Percentiles rank a stretch among this genome's conserved stretches.
These are phyloP conservation scores for Coniochaeta ligniaria DNA, from an alignment of 2,329 filamentous ascomycete genomes.

Conservation along the genomic window DNA sequence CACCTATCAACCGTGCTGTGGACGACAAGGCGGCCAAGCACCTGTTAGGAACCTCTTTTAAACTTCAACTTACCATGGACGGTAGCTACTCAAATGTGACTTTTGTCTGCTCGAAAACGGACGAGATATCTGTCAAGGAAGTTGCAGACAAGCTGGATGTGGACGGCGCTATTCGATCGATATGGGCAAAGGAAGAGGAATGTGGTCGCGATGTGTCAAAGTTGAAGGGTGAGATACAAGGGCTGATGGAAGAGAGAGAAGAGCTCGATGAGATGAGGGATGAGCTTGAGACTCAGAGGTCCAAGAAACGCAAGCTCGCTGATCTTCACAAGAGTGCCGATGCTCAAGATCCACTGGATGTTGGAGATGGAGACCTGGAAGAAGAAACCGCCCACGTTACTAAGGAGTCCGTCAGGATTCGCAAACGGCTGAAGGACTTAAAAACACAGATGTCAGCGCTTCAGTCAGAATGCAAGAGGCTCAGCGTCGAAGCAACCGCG, in stretches of 20 bases:
- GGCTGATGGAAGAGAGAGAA: neutral
- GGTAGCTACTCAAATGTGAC: constrained; percentile 42
- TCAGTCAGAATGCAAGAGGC: neutral
- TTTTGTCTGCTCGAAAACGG: constrained; percentile 57
- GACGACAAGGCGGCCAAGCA: constrained; percentile 50
- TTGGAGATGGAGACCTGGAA: neutral
- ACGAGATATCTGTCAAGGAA: constrained; percentile 36
- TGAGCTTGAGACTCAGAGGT: neutral
- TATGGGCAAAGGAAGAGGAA: neutral
- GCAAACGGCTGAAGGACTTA: neutral
- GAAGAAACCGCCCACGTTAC: neutral
- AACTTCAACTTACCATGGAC: constrained; percentile 50
- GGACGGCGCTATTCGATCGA: neutral
- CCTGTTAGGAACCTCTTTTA: constrained; percentile 48
- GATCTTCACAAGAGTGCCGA: neutral
- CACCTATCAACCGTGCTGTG: constrained; percentile 52
- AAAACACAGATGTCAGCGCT: neutral
- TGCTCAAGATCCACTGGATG: neutral
- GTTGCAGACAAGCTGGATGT: constrained; percentile 1
- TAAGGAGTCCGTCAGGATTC: neutral
- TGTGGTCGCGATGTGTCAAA: neutral
- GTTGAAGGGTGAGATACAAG: neutral
- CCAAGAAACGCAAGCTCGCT: neutral
- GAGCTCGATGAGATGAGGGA: neutral
- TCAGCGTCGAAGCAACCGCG: neutral